Evolutionary conservation across 176 grass and related monocot species (phyloP), one percentile per base, ranked within the genome.

Genomic region (Eragrostis nindensis): DNA sequence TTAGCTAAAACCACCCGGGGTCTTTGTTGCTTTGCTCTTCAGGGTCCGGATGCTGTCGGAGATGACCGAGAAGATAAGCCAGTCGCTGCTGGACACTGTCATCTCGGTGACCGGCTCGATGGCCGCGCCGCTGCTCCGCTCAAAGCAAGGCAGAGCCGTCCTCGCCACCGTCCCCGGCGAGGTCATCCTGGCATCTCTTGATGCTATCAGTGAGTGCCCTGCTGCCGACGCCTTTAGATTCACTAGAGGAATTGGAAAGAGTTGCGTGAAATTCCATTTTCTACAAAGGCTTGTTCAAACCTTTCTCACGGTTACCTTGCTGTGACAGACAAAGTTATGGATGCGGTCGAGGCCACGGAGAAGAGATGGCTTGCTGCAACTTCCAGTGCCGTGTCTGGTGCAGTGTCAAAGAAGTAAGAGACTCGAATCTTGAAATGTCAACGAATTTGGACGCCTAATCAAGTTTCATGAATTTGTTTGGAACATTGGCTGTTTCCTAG

Each of bases 11-110:
- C 6, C 5, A 4, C 22, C 8, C 45, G 56, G n/a, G 48, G 47
- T 14, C 42, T 52, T 4, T 64, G 55, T 45, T 47, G 22, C 62
- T 18, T n/a, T 63, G 22, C 1, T 27, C 16, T 54, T 82, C 92
- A 98, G 95, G 82, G 95, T 93, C 27, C 84, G 88, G 84, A 87
- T 89, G 72, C 38, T 98, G 24, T 91, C 95, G 43, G 92, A 95
- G 83, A 98, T 98, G 92, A 95, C 95, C 5, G 95, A 98, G 84
- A 91, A 82, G 66, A 95, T 95, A 79, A 98, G 96, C 80, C 75
- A 88, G 48, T 91, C 84, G 38, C 76, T 98, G 86, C 96, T 98
- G 0, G 86, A 95, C 16, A 90, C 86, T 3, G 82, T 98, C 32
- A 53, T 98, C 75, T 66, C 86, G 10, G 86, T 93, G 46, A 93